These are phyloP conservation scores for Penicillium robsamsonii DNA, from an alignment of 495 filamentous ascomycete genomes.

Conservation along the genomic window DNA sequence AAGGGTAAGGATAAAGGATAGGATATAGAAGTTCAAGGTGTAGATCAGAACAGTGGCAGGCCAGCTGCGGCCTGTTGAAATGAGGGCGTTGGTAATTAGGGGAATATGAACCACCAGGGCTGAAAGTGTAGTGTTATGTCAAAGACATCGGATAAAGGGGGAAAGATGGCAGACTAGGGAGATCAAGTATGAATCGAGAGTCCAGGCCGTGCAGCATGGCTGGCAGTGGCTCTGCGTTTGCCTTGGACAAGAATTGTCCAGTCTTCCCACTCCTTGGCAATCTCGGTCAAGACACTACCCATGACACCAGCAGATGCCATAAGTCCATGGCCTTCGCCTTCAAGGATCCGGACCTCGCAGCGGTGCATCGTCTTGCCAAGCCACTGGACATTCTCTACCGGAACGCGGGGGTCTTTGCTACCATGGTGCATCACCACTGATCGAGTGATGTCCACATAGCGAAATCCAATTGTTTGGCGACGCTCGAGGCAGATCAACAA, in stretches of 20 bases:
- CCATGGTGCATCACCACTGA: conserved; percentile 93
- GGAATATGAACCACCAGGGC: conserved; percentile 11
- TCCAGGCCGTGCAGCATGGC: conserved; percentile 21
- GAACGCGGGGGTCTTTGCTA: conserved; percentile 84
- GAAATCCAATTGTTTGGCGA: conserved; percentile 87
- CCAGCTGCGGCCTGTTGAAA: conserved; percentile 26
- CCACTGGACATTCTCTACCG: conserved; percentile 93
- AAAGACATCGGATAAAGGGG: conserved; percentile 1
- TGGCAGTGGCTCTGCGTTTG: conserved; percentile 37
- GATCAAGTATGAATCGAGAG: conserved; percentile 22
- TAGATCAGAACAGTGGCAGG: conserved; percentile 15
- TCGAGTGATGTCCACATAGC: conserved; percentile 92
- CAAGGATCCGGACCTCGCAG: conserved; percentile 86
- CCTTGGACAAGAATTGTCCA: conserved; percentile 69
- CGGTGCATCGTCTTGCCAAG: conserved; percentile 88
- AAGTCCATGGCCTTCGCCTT: conserved; percentile 91
- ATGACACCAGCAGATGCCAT: conserved; percentile 96
- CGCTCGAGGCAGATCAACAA: conserved; percentile 90
- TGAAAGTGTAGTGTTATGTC: not conserved
- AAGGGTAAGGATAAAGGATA: not conserved
- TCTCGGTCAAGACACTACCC: conserved; percentile 88
- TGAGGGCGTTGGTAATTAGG: conserved; percentile 15
- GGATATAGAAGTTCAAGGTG: conserved; percentile 5
- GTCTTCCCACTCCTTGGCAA: conserved; percentile 92
- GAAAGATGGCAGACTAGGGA: not conserved